phyloP scores from a whole-genome alignment of 352 stramenopile species.

The Globisporangium nunn region DNA sequence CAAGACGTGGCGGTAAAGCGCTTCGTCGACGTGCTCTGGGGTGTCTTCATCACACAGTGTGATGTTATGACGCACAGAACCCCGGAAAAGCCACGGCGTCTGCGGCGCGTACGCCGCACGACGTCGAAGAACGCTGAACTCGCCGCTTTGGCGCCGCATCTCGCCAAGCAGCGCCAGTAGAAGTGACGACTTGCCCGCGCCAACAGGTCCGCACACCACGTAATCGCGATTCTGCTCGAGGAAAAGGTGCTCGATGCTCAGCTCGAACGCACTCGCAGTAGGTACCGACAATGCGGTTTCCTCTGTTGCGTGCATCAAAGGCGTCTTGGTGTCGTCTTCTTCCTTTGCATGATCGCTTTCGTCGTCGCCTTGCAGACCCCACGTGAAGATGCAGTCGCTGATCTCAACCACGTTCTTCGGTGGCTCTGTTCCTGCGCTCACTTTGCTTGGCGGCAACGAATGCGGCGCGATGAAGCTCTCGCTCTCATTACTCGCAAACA shows the following conservation, averaged over 20 bases:
- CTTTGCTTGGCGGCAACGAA: slow-evolving; percentile 6
- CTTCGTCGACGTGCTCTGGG: slow-evolving; percentile 25
- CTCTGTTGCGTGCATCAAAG: slow-evolving; percentile 8
- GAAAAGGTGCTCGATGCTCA: slow-evolving; percentile 38
- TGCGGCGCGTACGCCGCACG: slow-evolving; percentile 65
- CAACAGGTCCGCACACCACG: slow-evolving; percentile 86
- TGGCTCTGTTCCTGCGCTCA: neutral
- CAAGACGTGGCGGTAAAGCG: slow-evolving; percentile 45
- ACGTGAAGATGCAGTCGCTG: slow-evolving; percentile 25
- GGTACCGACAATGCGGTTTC: neutral
- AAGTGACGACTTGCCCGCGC: slow-evolving; percentile 94
- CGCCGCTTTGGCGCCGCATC: slow-evolving; percentile 67
- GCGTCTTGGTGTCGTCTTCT: slow-evolving; percentile 1
- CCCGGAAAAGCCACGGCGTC: slow-evolving; percentile 69
- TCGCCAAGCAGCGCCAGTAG: slow-evolving; percentile 94
- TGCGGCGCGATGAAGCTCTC: slow-evolving; percentile 5
- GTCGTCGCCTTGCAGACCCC: slow-evolving; percentile 5
- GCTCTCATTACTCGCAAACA: slow-evolving; percentile 33
- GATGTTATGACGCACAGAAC: slow-evolving; percentile 55
- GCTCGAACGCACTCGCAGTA: slow-evolving; percentile 20
- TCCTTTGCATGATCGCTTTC: neutral
- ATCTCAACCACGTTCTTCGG: slow-evolving; percentile 16
- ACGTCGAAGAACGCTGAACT: slow-evolving; percentile 12
- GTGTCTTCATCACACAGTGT: slow-evolving; percentile 29
- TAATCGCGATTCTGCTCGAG: slow-evolving; percentile 35